phyloP scores from a whole-genome alignment of 1,139 yeast species.

The Pichia inconspicua region DNA sequence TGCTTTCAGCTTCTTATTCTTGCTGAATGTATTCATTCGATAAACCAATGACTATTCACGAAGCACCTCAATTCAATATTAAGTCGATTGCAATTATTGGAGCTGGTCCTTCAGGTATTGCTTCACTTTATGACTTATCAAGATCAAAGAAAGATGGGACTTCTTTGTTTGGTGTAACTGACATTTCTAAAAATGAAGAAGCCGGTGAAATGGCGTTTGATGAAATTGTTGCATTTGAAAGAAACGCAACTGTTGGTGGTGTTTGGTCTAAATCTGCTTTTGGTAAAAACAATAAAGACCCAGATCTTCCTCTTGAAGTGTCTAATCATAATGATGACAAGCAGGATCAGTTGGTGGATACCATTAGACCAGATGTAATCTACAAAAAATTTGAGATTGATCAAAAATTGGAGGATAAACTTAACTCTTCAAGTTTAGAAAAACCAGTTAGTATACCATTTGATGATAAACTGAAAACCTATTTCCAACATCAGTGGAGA shows the following conservation, averaged over 20 bases:
- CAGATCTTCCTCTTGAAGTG: slow-evolving; percentile 22
- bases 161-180: slow-evolving; percentile 11
- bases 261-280: slow-evolving; percentile 29
- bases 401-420: slow-evolving; percentile 5
- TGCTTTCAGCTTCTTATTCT: too few species aligned
- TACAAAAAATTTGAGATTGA: slow-evolving; percentile 12
- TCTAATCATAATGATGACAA: neutral
- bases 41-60: neutral
- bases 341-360: neutral
- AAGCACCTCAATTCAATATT: slow-evolving; percentile 7
- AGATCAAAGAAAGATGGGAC: slow-evolving; percentile 12
- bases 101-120: slow-evolving; percentile 47
- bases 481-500: slow-evolving; percentile 17
- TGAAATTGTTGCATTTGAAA: slow-evolving; percentile 33
- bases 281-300: slow-evolving; percentile 14
- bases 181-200: slow-evolving; percentile 9
- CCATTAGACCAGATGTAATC: slow-evolving; percentile 5
- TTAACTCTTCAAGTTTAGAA: slow-evolving; percentile 7
- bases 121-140: slow-evolving; percentile 33
- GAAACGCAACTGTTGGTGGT: slow-evolving; percentile 38
- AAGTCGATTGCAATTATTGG: slow-evolving; percentile 40
- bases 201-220: slow-evolving; percentile 30
- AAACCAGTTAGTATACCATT: slow-evolving; percentile 10
- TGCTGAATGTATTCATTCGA: too few species aligned
- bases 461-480: neutral